phyloP scores from a whole-genome alignment of 805 yeast species.

The Schizosaccharomyces osmophilus region DNA sequence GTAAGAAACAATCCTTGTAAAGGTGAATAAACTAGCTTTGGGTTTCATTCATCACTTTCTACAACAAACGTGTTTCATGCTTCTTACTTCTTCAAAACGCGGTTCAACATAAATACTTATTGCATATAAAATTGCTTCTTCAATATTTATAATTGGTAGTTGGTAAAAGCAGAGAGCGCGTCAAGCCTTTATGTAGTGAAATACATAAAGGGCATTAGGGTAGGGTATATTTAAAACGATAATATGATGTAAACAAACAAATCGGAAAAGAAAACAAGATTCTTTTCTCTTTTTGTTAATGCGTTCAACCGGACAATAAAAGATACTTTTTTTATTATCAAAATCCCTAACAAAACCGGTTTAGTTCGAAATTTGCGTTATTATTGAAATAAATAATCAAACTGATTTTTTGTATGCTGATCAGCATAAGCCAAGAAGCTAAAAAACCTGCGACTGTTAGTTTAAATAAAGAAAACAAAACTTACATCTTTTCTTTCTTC shows the following conservation, averaged over 20 bases:
- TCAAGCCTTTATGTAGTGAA: no score
- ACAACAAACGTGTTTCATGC: neutral
- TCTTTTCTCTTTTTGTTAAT: no score
- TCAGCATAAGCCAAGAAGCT: neutral
- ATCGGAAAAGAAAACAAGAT: no score
- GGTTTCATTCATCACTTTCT: no score
- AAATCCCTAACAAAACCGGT: neutral
- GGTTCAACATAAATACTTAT: no score
- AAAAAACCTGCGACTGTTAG: neutral
- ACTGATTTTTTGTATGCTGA: neutral
- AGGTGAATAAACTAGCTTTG: slow-evolving; percentile 1
- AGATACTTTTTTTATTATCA: neutral
- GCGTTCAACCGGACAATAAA: neutral
- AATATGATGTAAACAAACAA: no score
- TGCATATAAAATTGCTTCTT: no score
- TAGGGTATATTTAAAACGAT: neutral
- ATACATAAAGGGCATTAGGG: neutral
- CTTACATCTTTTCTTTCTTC: slow-evolving; percentile 40
- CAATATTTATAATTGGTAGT: no score
- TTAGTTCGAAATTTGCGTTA: neutral
- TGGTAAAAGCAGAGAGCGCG: no score
- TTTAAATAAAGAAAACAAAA: neutral
- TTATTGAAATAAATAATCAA: neutral
- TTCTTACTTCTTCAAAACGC: neutral
- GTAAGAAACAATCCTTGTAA: neutral